Base-by-base conservation (phyloP, 768 basidiomycete species). In the Phaffia tasmanica region DNA sequence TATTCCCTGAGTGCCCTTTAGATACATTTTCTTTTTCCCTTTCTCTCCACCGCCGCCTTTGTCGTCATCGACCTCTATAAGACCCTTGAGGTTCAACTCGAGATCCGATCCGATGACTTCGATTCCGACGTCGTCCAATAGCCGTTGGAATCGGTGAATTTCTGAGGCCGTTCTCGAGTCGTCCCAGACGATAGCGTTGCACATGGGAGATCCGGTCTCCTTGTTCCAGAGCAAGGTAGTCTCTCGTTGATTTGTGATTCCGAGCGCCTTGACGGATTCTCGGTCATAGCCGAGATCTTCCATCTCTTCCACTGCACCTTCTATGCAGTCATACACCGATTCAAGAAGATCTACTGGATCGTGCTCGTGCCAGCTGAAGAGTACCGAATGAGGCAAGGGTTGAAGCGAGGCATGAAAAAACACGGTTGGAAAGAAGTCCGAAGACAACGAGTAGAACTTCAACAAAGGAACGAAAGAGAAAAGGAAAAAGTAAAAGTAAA, bases 211-310 rank as follows among this genome's bases (percentile, higher is more conserved):
- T 53, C 95, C 95, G 0, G 92, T 93, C 73, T 80, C 81, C 68
- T 86, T 83, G 74, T 88, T 88, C 95, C 95, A 98, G 21, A 85
- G 88, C 35, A 98, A 85, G 2, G 92, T 84, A 1, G 95, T 98
- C 77, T 98, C 95, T 63, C 95, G 85, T 77, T 98, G 94, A 29
- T 73, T 99, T 51, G 94, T 97, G 77, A 98, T 89, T 29, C 93
- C 94, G 70, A 99, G 89, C 70, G 88, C 87, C 79, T 91, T 93
- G 75, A 99, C 78, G 75, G 89, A 87, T 61, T 84, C 82, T 75
- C 82, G 84, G 1, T 81, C 77, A 85, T 86, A 94, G 7, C 92
- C 94, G 19, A 80, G 78, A 47, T 78, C 80, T 72, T 89, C 87
- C 70, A 99, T 79, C 62, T 81, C 79, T 71, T 83, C 81, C 59